Evolutionary conservation across 495 filamentous ascomycete species (phyloP), one percentile per base, ranked within the genome.

Genomic region (Xylaria grammica): DNA sequence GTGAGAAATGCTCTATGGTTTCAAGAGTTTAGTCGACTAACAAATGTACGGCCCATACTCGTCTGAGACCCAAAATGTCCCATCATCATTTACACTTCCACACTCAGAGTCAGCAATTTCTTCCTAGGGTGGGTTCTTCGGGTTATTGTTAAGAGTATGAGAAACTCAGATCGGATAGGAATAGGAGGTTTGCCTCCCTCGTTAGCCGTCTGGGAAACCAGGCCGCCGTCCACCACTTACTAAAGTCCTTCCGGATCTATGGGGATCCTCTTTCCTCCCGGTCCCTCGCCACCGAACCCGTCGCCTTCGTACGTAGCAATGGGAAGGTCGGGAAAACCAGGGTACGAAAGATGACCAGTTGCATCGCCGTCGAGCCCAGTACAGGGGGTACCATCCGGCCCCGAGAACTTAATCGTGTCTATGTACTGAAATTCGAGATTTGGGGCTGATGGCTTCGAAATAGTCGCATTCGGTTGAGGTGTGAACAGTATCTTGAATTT

Each of bases 31-130:
- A 45, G 52, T 3, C n/a, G 46, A 66, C 79, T 88, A 48, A 72
- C 70, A 93, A 24, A 92, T 77, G 65, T 88, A 93, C 0, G 89
- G 90, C 4, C 91, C 91, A 71, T 94, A 94, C 72, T 95, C 91
- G 71, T 94, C 91, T 38, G 82, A 87, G 34, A 94, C 78, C 89
- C 89, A 94, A 80, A 93, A 93, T 2, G 79, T 78, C 60, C 84
- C 86, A 60, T 92, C 86, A 0, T 73, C 59, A 46, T 79, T 83
- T 17, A 94, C 81, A n/a, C 52, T 55, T 24, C 27, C 17, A 34
- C 17, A 19, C 22, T 13, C 13, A 20, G 13, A 10, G n/a, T 55
- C 22, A 42, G 52, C 10, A 17, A 13, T n/a, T n/a, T 1, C 27
- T 22, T 22, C 27, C 27, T 27, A 3, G 40, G 40, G 40, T 42